Base-by-base conservation (phyloP, 805 yeast species). In the Ogataea henricii region DNA sequence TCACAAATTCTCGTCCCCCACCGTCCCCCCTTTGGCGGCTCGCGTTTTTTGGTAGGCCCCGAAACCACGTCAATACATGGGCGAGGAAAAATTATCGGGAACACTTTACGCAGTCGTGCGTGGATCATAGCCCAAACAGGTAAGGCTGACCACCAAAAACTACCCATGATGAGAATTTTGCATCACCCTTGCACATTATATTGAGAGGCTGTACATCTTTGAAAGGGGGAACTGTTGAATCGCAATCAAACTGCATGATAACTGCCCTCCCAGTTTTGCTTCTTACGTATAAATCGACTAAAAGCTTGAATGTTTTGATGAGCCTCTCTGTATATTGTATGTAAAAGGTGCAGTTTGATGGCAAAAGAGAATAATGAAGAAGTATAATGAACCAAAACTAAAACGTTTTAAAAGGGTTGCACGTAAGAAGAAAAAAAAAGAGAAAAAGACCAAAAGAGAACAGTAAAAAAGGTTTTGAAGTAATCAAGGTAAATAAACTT, bases 51-150 rank as follows among this genome's bases (percentile, higher is more conserved):
- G 13, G 17, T 10, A 34, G 37, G 37, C 40, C 40, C 40, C 13
- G 40, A 23, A 37, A 37, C 21, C 29, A 22, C 29, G 40, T 37
- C 40, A 37, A 22, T 37, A 22, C 9, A 14, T 14, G 40, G 40
- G 40, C 32, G 30, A 37, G 30, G 40, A 4, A 37, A 23, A 23
- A 10, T 18, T 17, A 34, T 30, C 4, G 34, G 9, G n/a, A 30
- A n/a, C 6, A 9, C n/a, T 4, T n/a, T 30, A 34, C n/a, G n/a
- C n/a, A 17, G 20, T 34, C 37, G 37, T 20, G 37, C 23, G n/a
- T 12, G 13, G 16, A 17, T 10, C 23, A 27, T 18, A 10, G 6
- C 29, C 29, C 29, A 21, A 22, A 21, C 7, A 22, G 40, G 40
- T 20, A 36, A 36, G 4, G 5, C n/a, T 5, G 14, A 3, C 17